phyloP scores from a whole-genome alignment of 2,329 filamentous ascomycete species.

The Sporothrix brasiliensis region DNA sequence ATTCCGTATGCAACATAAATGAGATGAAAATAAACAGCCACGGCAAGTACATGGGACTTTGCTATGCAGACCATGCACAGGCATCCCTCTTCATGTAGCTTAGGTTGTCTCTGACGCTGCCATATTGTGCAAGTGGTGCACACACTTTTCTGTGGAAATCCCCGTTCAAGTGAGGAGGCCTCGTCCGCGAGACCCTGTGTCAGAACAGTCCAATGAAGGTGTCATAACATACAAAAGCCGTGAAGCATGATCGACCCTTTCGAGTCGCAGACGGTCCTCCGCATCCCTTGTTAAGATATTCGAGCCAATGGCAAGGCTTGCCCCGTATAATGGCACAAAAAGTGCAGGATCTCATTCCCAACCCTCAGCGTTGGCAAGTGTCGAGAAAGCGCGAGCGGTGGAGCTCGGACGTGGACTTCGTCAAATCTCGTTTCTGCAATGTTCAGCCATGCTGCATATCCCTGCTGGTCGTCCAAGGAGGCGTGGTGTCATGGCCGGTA shows the following conservation, averaged over 20 bases:
- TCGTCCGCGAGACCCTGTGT: no score
- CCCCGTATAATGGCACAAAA: background rate
- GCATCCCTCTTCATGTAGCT: background rate
- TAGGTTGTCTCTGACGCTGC: background rate
- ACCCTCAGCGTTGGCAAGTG: conserved; percentile 2
- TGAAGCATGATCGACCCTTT: background rate
- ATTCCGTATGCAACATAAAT: background rate
- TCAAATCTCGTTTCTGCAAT: conserved; percentile 5
- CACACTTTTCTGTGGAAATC: background rate
- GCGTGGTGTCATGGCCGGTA: background rate
- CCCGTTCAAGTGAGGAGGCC: background rate
- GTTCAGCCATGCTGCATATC: background rate
- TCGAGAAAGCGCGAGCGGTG: background rate
- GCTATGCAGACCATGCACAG: background rate
- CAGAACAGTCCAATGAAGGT: background rate
- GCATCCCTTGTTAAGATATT: background rate
- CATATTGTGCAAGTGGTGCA: background rate
- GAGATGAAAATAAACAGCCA: background rate
- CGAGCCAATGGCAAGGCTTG: background rate
- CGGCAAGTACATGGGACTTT: background rate
- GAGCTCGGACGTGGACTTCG: background rate
- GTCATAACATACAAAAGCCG: background rate
- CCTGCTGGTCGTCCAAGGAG: background rate
- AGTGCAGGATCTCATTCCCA: background rate
- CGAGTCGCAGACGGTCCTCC: background rate